phyloP scores from a whole-genome alignment of 2,329 filamentous ascomycete genomes.

The Colletotrichum brevisporum region DNA sequence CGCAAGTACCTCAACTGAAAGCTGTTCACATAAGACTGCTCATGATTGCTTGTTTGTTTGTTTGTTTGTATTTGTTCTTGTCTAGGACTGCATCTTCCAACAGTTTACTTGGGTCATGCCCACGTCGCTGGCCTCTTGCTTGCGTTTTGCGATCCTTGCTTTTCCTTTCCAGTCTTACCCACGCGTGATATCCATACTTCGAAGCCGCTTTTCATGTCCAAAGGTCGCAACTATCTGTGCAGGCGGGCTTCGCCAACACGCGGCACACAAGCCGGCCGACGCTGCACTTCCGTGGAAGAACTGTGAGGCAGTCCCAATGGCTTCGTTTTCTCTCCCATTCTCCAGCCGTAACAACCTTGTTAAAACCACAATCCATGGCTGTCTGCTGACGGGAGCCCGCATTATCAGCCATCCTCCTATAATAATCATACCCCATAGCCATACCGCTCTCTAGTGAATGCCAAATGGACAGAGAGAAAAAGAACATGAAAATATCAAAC shows the following conservation, averaged over 20 bases:
- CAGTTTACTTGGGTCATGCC: constrained; percentile 6
- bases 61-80: constrained; percentile 30
- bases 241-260: background rate
- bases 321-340: constrained; percentile 4
- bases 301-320: constrained; percentile 20
- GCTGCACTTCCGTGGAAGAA: constrained; percentile 8
- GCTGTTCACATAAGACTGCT: too few species aligned
- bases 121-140: constrained; percentile 7
- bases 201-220: background rate
- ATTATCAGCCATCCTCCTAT: constrained; percentile 14
- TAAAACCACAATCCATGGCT: constrained; percentile 27
- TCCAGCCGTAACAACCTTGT: constrained; percentile 22
- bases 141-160: constrained; percentile 17
- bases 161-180: constrained; percentile 31
- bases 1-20: too few species aligned
- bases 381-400: background rate
- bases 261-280: background rate
- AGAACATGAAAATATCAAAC: constrained; percentile 33
- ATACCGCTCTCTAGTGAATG: constrained; percentile 31
- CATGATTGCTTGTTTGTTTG: too few species aligned
- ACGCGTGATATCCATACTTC: background rate
- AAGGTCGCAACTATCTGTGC: background rate
- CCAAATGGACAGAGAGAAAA: constrained; percentile 36
- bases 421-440: constrained; percentile 26
- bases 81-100: constrained; percentile 34